phyloP scores from a whole-genome alignment of 1,284 basidiomycete genomes.

The Veloporphyrellus conicus region DNA sequence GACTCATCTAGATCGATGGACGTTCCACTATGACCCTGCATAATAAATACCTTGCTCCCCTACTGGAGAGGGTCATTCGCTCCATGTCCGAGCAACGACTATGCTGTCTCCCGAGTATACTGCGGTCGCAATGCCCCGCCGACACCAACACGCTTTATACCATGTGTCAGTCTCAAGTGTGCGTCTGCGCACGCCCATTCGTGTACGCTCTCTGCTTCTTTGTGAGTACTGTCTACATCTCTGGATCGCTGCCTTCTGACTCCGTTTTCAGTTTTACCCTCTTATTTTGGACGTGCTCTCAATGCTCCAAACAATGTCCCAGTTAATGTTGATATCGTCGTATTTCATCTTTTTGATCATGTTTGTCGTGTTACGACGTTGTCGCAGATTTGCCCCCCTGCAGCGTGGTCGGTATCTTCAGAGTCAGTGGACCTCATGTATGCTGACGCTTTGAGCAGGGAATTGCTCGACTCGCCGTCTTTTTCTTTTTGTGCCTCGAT shows the following conservation, averaged over 20 bases:
- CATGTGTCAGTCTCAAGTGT: conserved; percentile 4
- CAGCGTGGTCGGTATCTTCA: conserved; percentile 14
- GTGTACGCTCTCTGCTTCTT: conserved; percentile 23
- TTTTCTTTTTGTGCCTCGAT: conserved; percentile 2
- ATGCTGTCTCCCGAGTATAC: background rate
- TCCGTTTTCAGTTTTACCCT: conserved; percentile 17
- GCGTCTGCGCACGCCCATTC: conserved; percentile 6
- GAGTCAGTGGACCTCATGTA: background rate
- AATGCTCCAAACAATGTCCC: conserved; percentile 13
- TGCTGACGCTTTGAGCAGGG: conserved; percentile 10
- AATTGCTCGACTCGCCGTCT: background rate
- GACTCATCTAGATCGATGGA: conserved; percentile 11
- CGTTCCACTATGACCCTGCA: background rate
- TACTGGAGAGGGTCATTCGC: conserved; percentile 10
- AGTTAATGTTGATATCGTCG: conserved; percentile 18
- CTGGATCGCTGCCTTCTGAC: conserved; percentile 4
- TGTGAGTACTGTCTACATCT: conserved; percentile 6
- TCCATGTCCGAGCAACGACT: background rate
- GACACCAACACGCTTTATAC: conserved; percentile 9
- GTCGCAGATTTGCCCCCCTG: conserved; percentile 6
- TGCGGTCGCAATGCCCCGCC: background rate
- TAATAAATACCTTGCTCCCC: conserved; percentile 2
- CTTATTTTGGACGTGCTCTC: conserved; percentile 23
- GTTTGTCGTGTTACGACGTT: conserved; percentile 1
- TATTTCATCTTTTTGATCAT: conserved; percentile 14